phyloP scores from a whole-genome alignment of 106 monocot species.

The Narthecium ossifragum region DNA sequence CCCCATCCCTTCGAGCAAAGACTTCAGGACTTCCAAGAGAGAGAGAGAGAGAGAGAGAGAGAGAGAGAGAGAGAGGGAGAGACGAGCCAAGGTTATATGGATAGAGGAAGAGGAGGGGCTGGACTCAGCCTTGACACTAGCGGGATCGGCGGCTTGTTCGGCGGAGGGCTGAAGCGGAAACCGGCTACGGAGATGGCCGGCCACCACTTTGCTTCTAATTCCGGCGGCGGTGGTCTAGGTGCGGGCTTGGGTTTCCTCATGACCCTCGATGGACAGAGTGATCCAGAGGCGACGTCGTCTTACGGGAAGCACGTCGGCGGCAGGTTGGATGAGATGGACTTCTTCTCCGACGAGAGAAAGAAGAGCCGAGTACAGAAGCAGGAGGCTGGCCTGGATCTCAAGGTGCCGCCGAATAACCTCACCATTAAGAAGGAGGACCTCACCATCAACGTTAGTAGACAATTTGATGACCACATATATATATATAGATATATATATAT shows the following conservation, averaged over 20 bases:
- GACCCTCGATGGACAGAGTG: background rate
- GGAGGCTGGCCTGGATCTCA: background rate
- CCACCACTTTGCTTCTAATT: background rate
- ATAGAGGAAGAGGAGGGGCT: constrained; percentile 14
- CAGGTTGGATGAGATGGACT: constrained; percentile 10
- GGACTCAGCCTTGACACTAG: constrained; percentile 8
- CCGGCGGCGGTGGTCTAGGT: background rate
- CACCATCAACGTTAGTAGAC: constrained; percentile 18
- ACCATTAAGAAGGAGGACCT: constrained; percentile 10
- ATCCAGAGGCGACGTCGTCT: background rate
- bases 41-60: background rate
- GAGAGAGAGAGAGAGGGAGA: too few relatives aligned
- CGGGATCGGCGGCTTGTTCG: background rate
- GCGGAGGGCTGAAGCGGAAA: background rate
- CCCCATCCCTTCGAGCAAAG: constrained; percentile 26
- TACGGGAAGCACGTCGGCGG: background rate
- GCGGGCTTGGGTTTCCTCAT: constrained; percentile 4
- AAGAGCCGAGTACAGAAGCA: background rate
- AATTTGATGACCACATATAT: background rate
- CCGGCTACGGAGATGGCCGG: background rate
- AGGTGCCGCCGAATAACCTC: background rate
- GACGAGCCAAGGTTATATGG: too few relatives aligned
- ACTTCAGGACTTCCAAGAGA: constrained; percentile 19
- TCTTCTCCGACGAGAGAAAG: constrained; percentile 9
- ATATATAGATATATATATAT: background rate